Evolutionary conservation across 2,329 filamentous ascomycete species (phyloP).

Genomic region (Aurifilum marmelostoma): DNA sequence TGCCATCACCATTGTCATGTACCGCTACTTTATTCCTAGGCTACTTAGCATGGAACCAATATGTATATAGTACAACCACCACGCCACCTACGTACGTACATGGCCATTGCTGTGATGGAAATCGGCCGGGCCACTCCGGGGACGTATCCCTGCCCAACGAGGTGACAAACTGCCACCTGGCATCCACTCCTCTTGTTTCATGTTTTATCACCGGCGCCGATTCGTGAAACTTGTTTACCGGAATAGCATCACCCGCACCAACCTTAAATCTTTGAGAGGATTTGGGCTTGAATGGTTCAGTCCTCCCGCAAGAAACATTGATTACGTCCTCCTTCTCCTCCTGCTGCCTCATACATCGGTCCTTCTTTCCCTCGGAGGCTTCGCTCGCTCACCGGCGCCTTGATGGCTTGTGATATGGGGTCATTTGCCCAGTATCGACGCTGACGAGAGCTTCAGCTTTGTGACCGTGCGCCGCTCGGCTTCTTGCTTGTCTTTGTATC

Average conservation of each 20-base stretch:
- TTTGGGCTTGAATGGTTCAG: not conserved
- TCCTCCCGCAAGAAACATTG: not conserved
- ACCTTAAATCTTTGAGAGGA: not conserved
- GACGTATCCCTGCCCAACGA: not conserved
- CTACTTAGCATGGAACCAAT: too few relatives aligned
- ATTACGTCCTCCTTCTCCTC: not conserved
- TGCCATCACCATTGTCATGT: too few relatives aligned
- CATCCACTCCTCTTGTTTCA: slow-evolving; percentile 2
- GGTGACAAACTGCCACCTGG: not conserved
- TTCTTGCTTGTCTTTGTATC: not conserved
- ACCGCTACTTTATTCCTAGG: too few relatives aligned
- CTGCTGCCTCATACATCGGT: not conserved
- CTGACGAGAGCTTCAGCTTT: slow-evolving; percentile 9
- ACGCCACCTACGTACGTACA: too few relatives aligned
- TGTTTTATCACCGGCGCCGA: slow-evolving; percentile 2
- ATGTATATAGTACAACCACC: too few relatives aligned
- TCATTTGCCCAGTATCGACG: not conserved
- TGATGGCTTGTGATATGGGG: not conserved
- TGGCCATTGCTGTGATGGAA: not conserved
- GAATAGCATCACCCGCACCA: slow-evolving; percentile 1
- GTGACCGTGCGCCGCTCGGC: not conserved
- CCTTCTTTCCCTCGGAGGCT: not conserved
- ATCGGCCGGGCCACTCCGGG: not conserved
- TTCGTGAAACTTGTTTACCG: slow-evolving; percentile 5
- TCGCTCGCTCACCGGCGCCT: not conserved